A percentile compares a stretch with the other conserved stretches of the same genome.
Evolutionary conservation across 805 yeast genomes (phyloP).

Genomic region (Metschnikowia continentalis): DNA sequence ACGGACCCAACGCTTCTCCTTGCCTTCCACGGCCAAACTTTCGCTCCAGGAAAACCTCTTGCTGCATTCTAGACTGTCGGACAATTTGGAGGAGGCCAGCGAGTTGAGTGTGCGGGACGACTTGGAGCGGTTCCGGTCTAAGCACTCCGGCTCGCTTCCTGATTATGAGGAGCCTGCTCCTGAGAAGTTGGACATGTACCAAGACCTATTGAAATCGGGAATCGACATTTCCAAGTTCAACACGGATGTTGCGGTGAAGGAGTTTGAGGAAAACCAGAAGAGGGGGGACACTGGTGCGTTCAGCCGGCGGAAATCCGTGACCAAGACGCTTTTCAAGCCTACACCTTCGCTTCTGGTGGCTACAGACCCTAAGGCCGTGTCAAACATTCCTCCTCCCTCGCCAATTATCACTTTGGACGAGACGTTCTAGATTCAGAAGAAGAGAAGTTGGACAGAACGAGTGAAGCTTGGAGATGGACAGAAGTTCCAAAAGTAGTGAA

Average conservation of each 20-base stretch:
- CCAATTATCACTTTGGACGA: conserved; percentile 42
- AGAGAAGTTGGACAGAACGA: no score
- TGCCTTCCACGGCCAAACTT: conserved; percentile 23
- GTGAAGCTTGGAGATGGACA: no score
- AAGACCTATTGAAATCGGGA: conserved; percentile 29
- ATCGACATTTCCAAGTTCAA: conserved; percentile 26
- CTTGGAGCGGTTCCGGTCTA: conserved; percentile 25
- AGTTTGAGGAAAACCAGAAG: conserved; percentile 12
- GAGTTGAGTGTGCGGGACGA: conserved; percentile 20
- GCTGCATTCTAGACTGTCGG: conserved; percentile 30
- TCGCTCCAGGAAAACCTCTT: conserved; percentile 38
- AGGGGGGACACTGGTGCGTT: neutral
- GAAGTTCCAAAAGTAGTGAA: no score
- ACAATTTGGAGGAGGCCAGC: conserved; percentile 16
- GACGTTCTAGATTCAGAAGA: conserved; percentile 3
- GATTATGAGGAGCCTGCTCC: conserved; percentile 36
- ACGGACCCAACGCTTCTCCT: neutral
- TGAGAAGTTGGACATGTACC: conserved; percentile 23
- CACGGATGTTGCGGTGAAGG: conserved; percentile 21
- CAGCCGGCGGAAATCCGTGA: conserved; percentile 25
- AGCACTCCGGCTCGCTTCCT: conserved; percentile 8
- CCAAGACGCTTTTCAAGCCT: conserved; percentile 38
- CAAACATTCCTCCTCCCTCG: conserved; percentile 15
- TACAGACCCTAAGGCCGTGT: conserved; percentile 12
- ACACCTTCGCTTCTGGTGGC: conserved; percentile 23